phyloP scores from a whole-genome alignment of 768 basidiomycete genomes.

The Paxillus rubicundulus region DNA sequence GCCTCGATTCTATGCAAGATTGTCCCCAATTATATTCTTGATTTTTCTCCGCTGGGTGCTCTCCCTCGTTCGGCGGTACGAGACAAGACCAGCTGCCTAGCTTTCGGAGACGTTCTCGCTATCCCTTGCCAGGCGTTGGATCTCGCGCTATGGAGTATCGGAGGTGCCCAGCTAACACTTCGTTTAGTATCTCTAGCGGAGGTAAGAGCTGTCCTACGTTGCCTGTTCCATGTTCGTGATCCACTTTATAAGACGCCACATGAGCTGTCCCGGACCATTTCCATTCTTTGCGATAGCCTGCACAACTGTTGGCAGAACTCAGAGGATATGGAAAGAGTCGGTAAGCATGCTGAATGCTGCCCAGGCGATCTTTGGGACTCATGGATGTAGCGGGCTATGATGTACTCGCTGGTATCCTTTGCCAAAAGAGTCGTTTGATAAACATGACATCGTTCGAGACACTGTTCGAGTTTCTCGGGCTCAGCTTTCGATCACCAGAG shows the following conservation, averaged over 20 bases:
- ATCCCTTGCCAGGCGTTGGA: constrained; percentile 68
- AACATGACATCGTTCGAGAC: constrained; percentile 81
- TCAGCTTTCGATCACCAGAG: constrained; percentile 82
- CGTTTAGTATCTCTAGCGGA: constrained; percentile 73
- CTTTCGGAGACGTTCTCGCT: constrained; percentile 54
- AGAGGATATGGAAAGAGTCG: constrained; percentile 88
- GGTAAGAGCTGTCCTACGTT: constrained; percentile 37
- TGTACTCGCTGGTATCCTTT: constrained; percentile 70
- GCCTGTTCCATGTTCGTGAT: neutral
- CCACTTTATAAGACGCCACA: constrained; percentile 55
- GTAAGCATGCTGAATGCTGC: constrained; percentile 44
- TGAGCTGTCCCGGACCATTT: constrained; percentile 70
- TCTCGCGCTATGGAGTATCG: constrained; percentile 75
- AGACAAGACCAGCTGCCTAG: neutral
- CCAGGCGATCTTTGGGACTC: constrained; percentile 1
- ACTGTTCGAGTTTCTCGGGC: constrained; percentile 81
- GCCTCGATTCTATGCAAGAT: constrained; percentile 42
- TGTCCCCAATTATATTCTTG: constrained; percentile 22
- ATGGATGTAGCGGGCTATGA: constrained; percentile 77
- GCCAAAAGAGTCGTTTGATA: constrained; percentile 68
- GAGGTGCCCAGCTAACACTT: constrained; percentile 73
- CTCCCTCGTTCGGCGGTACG: neutral
- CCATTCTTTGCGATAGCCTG: constrained; percentile 73
- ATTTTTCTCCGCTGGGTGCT: constrained; percentile 14
- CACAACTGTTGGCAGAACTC: constrained; percentile 90